These are phyloP conservation scores for Akanthomyces lecanii DNA, from an alignment of 2,329 filamentous ascomycete genomes.

Conservation along the genomic window DNA sequence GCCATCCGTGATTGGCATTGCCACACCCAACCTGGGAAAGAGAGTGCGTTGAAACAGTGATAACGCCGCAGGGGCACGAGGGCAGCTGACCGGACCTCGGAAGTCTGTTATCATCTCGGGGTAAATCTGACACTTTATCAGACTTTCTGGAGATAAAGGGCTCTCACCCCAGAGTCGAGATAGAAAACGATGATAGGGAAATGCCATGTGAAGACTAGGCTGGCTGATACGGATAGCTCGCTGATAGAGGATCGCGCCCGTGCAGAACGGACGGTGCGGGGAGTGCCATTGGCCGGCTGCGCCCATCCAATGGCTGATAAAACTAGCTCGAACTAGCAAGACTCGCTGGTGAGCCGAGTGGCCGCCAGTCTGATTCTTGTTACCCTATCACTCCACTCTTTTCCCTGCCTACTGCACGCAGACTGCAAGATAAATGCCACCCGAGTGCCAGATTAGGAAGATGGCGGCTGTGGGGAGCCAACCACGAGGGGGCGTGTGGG, in stretches of 20 bases:
- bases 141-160: not conserved
- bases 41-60: not conserved
- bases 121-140: not conserved
- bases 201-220: not conserved
- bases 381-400: slow-evolving; percentile 12
- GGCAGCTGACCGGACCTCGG: slow-evolving; percentile 2
- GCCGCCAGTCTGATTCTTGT: slow-evolving; percentile 2
- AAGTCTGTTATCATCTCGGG: not conserved
- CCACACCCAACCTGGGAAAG: not conserved
- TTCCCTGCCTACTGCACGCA: not conserved
- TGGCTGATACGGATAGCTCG: not conserved
- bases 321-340: slow-evolving; percentile 38
- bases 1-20: slow-evolving; percentile 11
- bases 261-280: not conserved
- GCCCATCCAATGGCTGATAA: slow-evolving; percentile 32
- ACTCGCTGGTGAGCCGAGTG: slow-evolving; percentile 34
- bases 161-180: not conserved
- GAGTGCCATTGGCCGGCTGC: slow-evolving; percentile 30
- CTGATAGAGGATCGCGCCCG: not conserved
- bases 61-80: not conserved
- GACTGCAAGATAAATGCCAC: slow-evolving; percentile 6
- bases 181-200: slow-evolving; percentile 5
- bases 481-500: slow-evolving; percentile 1
- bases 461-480: slow-evolving; percentile 1
- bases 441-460: slow-evolving; percentile 13